A percentile compares a stretch with the other conserved stretches of the same genome.
These are phyloP conservation scores for Ettlia oleoabundans DNA, from an alignment of 139 green algal genomes.

Conservation along the genomic window DNA sequence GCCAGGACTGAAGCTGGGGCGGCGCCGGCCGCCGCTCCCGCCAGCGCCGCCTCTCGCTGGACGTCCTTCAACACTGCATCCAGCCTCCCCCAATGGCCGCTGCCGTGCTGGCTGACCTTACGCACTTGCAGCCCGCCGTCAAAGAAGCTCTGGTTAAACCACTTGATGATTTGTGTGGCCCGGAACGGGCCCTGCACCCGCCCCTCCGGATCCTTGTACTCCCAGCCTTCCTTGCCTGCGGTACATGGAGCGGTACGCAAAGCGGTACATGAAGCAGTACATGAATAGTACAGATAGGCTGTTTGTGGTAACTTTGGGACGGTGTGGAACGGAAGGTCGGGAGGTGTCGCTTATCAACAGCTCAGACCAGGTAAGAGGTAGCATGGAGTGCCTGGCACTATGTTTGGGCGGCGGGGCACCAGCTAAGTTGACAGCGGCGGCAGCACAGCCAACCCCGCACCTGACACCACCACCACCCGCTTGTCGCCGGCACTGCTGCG, in stretches of 20 bases:
- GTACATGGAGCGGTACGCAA: background rate
- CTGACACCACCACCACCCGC: slow-evolving; percentile 17
- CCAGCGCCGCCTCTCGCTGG: slow-evolving; percentile 33
- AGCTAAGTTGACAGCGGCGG: background rate
- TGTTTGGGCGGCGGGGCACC: background rate
- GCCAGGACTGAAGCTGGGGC: background rate
- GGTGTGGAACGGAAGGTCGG: too few species aligned
- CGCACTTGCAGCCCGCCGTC: slow-evolving; percentile 28
- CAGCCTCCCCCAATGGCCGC: slow-evolving; percentile 20
- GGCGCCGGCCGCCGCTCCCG: background rate
- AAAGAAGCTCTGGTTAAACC: slow-evolving; percentile 33
- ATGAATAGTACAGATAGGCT: too few species aligned
- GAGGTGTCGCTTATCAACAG: too few species aligned
- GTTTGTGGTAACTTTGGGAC: too few species aligned
- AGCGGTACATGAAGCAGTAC: background rate
- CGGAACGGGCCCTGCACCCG: slow-evolving; percentile 43
- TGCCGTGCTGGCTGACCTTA: slow-evolving; percentile 25
- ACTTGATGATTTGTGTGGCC: slow-evolving; percentile 45
- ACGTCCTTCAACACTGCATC: slow-evolving; percentile 39
- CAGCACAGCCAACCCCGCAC: background rate
- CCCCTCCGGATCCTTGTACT: slow-evolving; percentile 45
- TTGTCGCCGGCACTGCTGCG: background rate
- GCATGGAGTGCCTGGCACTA: background rate
- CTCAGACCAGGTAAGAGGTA: background rate
- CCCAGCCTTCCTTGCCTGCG: slow-evolving; percentile 45